Conservation (phyloP, 2,329 filamentous ascomycete species). For the Dichotomopilus funicola region DNA sequence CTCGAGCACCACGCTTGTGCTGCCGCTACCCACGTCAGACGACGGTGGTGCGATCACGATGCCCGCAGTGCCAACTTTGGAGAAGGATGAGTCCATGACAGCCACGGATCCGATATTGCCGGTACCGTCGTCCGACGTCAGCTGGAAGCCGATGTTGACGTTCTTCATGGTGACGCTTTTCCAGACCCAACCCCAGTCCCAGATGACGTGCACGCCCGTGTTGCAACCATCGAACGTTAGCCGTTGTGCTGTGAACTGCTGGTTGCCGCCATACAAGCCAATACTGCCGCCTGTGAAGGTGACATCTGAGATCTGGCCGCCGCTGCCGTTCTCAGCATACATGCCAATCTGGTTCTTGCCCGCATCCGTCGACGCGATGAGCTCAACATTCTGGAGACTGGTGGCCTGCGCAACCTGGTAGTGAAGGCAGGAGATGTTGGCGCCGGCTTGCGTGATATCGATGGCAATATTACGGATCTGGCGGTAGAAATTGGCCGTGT, state of each 20-base stretch:
- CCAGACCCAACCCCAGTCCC: conserved; percentile 53
- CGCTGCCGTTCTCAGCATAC: conserved; percentile 43
- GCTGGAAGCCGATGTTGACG: not conserved
- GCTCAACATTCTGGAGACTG: conserved; percentile 42
- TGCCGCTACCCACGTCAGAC: not conserved
- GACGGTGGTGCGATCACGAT: not conserved
- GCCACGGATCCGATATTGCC: not conserved
- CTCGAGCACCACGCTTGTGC: conserved; percentile 42
- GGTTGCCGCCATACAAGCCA: conserved; percentile 36
- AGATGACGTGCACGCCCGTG: conserved; percentile 60
- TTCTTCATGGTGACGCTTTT: not conserved
- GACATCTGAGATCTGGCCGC: conserved; percentile 42
- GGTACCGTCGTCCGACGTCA: not conserved
- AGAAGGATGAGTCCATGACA: not conserved
- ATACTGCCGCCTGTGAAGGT: conserved; percentile 50
- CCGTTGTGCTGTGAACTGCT: not conserved
- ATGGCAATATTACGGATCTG: conserved; percentile 53
- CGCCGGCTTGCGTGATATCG: conserved; percentile 47
- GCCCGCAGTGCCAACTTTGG: not conserved
- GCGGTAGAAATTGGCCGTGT: conserved; percentile 43
- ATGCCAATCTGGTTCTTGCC: conserved; percentile 38
- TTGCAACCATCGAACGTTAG: conserved; percentile 56
- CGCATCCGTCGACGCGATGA: not conserved
- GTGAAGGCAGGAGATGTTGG: conserved; percentile 49
- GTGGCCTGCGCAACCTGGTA: conserved; percentile 63